phyloP scores from a whole-genome alignment of 225 moss, liverwort and hornwort species.

The Sphagnum tenellum region DNA sequence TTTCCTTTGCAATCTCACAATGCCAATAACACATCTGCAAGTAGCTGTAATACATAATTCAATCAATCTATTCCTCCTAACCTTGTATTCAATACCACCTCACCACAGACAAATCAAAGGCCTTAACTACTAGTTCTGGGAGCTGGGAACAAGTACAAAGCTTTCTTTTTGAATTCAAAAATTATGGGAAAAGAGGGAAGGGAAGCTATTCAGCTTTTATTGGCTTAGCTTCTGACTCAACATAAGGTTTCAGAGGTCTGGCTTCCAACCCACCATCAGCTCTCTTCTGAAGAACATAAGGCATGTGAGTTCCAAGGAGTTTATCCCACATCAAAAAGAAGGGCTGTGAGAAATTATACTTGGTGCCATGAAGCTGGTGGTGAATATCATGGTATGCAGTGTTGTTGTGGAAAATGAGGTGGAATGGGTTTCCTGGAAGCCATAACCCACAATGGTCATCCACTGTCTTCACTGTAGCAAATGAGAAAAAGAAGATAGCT shows the following conservation, averaged over 20 bases:
- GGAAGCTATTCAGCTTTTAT: too few relatives aligned
- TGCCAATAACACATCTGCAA: too few relatives aligned
- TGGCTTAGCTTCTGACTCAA: too few relatives aligned
- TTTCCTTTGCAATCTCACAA: too few relatives aligned
- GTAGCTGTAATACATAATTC: too few relatives aligned
- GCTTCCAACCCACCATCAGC: conserved; percentile 75
- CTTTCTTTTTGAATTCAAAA: too few relatives aligned
- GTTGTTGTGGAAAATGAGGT: conserved; percentile 75
- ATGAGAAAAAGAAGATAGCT: conserved; percentile 77
- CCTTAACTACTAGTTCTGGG: too few relatives aligned
- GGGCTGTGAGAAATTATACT: conserved; percentile 93
- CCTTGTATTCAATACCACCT: too few relatives aligned
- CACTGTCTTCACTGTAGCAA: conserved; percentile 85
- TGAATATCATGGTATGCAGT: conserved; percentile 94
- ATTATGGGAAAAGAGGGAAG: too few relatives aligned
- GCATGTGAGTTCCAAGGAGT: conserved; percentile 76
- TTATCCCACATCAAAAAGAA: conserved; percentile 87
- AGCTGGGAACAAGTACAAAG: too few relatives aligned
- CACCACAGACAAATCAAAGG: too few relatives aligned
- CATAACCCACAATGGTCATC: conserved; percentile 95
- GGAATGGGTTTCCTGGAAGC: conserved; percentile 82
- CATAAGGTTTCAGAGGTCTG: conserved; percentile 35
- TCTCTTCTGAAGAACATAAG: conserved; percentile 66
- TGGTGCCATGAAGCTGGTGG: conserved; percentile 87
- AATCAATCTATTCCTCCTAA: too few relatives aligned